Evolutionary conservation across 805 yeast genomes (phyloP).

Genomic region (Nakazawaea ambrosiae): DNA sequence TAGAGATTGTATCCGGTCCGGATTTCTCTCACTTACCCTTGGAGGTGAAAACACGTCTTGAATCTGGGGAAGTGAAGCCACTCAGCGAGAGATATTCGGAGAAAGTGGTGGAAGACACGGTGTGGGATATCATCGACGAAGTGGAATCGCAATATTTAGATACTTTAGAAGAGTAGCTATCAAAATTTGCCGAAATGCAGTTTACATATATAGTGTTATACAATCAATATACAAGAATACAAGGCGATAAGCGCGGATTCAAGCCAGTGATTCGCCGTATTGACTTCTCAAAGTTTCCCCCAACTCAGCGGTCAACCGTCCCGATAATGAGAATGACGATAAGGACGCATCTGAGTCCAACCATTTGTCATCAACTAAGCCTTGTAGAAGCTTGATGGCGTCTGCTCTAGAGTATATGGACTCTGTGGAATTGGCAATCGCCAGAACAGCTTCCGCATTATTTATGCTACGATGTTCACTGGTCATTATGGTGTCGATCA

Average conservation of each 20-base stretch:
- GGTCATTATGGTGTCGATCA: conserved; percentile 32
- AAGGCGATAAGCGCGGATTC: conserved; percentile 9
- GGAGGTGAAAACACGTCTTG: conserved; percentile 21
- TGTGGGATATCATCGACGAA: conserved; percentile 82
- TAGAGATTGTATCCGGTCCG: conserved; percentile 63
- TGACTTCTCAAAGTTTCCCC: conserved; percentile 29
- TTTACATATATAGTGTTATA: too few species aligned
- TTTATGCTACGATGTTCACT: conserved; percentile 24
- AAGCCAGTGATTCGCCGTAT: conserved; percentile 18
- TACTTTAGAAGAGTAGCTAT: conserved; percentile 23
- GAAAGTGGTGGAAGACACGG: conserved; percentile 70
- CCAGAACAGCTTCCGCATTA: conserved; percentile 28
- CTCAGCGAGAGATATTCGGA: conserved; percentile 59
- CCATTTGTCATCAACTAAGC: conserved; percentile 48
- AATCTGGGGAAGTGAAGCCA: conserved; percentile 32
- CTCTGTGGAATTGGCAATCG: conserved; percentile 16
- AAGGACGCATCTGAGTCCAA: conserved; percentile 26
- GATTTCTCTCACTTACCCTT: conserved; percentile 42
- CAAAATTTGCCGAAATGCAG: neutral
- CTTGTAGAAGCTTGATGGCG: conserved; percentile 29
- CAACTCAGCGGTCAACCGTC: conserved; percentile 40
- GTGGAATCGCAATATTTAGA: conserved; percentile 57
- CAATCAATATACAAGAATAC: neutral
- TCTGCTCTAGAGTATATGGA: conserved; percentile 26
- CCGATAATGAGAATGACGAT: conserved; percentile 29